Base-by-base conservation (phyloP, 2,329 filamentous ascomycete species). In the Penicillium sp. region DNA sequence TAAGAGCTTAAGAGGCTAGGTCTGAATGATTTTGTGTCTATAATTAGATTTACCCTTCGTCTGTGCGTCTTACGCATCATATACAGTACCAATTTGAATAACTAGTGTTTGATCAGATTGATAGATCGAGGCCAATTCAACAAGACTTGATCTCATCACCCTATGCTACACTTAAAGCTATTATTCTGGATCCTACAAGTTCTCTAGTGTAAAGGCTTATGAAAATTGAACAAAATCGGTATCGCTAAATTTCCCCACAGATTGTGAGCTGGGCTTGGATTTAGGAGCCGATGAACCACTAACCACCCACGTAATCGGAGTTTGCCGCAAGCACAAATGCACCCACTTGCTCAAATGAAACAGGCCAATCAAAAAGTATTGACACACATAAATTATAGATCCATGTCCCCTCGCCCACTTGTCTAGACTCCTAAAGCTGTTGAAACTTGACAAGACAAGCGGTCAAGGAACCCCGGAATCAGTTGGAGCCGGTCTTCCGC, bases 401-500 rank as follows among this genome's bases (percentile, higher is more conserved):
- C 22, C n/a, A 44, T 22, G 19, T 13, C 30, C 30, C 12, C 30
- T 33, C 12, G 30, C 13, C 30, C 30, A 33, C 30, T 33, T 33
- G 30, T 22, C n/a, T 22, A 44, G 19, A 44, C 40, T 44, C 3
- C 6, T 7, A 30, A 4, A 12, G 45, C 26, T 15, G 17, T 9
- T 8, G 3, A 15, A 15, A 17, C 8, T 4, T 15, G 8, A 8
- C 51, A 42, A 54, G 37, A 42, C 51, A 40, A 54, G 51, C 51
- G 51, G 51, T 54, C 51, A 54, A 54, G 51, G 26, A 28, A 15
- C 28, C 19, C 15, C 37, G 17, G 22, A 40, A 54, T 22, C 40
- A 38, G 19, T 15, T 17, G 33, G 33, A 15, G 26, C 28, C 28
- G 28, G 47, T 7, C 26, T 53, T 38, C 35, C 50, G 26, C 30